Percentiles rank a stretch among this genome's conserved stretches.
These are phyloP conservation scores for Ophiosphaerella korrae DNA, from an alignment of 2,329 filamentous ascomycete species.

Conservation along the genomic window DNA sequence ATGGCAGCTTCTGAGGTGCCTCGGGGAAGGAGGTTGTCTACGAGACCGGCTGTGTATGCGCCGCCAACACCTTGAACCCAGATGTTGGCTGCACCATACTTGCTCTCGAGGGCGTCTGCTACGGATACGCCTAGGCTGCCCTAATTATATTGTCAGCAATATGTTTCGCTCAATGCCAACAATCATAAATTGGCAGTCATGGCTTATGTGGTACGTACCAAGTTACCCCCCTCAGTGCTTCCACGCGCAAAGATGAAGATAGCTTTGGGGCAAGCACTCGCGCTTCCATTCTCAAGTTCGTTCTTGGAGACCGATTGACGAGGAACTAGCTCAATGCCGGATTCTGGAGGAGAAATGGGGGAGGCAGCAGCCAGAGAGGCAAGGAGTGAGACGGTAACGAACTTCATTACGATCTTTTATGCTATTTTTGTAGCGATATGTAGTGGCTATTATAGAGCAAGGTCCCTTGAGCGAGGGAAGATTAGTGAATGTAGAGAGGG, in stretches of 20 bases:
- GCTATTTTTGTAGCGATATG: not conserved
- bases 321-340: not conserved
- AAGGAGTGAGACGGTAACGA: conserved; percentile 19
- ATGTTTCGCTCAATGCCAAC: too few relatives aligned
- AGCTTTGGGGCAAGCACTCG: conserved; percentile 25
- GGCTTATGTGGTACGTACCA: conserved; percentile 19
- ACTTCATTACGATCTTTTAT: conserved; percentile 24
- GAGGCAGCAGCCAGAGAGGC: conserved; percentile 9
- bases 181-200: too few relatives aligned
- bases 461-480: not conserved
- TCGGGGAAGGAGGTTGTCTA: conserved; percentile 37
- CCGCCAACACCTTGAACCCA: conserved; percentile 44
- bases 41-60: conserved; percentile 42
- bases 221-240: conserved; percentile 31
- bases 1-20: conserved; percentile 44
- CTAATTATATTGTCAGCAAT: conserved; percentile 9
- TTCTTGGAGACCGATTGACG: conserved; percentile 19
- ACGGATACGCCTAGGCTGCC: conserved; percentile 28
- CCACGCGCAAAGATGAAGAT: conserved; percentile 39
- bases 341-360: conserved; percentile 10
- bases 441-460: not conserved
- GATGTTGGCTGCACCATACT: conserved; percentile 28
- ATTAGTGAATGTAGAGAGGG: conserved; percentile 2
- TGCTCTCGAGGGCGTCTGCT: conserved; percentile 23
- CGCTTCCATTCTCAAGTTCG: conserved; percentile 29